Conservation (phyloP, 495 filamentous ascomycete species). For the Xylaria bambusicola region DNA sequence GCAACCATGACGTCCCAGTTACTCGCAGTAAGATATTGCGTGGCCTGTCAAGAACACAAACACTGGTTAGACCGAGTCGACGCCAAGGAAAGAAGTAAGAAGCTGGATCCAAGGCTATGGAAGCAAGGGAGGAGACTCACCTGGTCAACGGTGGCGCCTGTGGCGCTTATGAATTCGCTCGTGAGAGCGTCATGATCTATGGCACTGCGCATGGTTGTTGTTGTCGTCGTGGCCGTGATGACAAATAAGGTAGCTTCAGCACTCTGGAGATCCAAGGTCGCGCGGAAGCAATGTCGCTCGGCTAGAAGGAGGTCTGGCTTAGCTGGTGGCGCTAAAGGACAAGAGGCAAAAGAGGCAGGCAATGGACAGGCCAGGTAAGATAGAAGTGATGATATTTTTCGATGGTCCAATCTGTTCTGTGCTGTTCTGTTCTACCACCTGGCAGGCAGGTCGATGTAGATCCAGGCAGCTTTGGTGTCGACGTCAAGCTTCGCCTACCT, state of each 20-base stretch:
- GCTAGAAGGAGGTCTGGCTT: no score
- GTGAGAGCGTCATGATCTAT: slow-evolving; percentile 68
- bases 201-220: slow-evolving; percentile 42
- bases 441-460: no score
- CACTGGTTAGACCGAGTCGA: slow-evolving; percentile 2
- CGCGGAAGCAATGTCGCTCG: not conserved
- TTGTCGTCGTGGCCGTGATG: not conserved
- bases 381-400: no score
- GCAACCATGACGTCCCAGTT: slow-evolving; percentile 72
- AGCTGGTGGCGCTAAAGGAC: no score
- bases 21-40: slow-evolving; percentile 65
- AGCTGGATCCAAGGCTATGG: not conserved
- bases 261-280: not conserved
- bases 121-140: slow-evolving; percentile 47
- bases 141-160: slow-evolving; percentile 62
- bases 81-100: not conserved
- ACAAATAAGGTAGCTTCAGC: not conserved
- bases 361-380: no score
- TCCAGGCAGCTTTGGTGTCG: slow-evolving; percentile 30
- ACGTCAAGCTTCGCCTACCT: slow-evolving; percentile 33
- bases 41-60: slow-evolving; percentile 53
- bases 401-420: no score
- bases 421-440: not conserved
- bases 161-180: slow-evolving; percentile 72
- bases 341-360: no score